Conservation (phyloP, 768 basidiomycete species). For the Suillus fuscotomentosus region DNA sequence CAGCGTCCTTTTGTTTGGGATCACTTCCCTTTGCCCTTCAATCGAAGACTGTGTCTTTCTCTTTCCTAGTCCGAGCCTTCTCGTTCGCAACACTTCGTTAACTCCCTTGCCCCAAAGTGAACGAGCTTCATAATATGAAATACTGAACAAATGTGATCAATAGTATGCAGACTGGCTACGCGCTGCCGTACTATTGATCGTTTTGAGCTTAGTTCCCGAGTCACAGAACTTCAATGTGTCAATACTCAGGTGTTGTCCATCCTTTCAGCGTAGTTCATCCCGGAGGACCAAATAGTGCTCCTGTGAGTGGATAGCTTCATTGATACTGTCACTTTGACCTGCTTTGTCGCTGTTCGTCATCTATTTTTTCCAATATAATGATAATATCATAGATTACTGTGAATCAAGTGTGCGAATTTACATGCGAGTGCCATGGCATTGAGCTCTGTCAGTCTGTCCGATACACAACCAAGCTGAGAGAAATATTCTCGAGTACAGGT, state of each 20-base stretch:
- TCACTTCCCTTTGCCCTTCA: background rate
- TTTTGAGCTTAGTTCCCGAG: background rate
- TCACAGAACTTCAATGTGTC: background rate
- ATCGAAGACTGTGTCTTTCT: background rate
- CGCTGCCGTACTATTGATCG: background rate
- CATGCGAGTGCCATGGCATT: background rate
- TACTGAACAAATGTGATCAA: background rate
- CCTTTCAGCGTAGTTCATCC: background rate
- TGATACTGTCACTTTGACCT: background rate
- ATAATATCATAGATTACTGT: background rate
- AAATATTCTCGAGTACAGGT: background rate
- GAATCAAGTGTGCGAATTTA: background rate
- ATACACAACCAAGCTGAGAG: background rate
- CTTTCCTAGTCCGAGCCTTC: background rate
- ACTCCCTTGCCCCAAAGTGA: background rate
- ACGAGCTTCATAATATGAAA: background rate
- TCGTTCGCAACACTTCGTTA: background rate
- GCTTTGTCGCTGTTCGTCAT: background rate
- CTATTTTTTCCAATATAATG: background rate
- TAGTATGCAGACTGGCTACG: background rate
- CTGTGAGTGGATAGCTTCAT: too few relatives aligned
- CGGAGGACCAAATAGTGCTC: background rate
- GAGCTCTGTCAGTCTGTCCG: background rate
- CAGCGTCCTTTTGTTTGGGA: background rate
- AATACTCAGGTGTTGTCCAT: background rate